Percentiles rank a stretch among this genome's conserved stretches.
Conservation (phyloP, 2,329 filamentous ascomycete genomes). For the Penicillium hesseltinei region DNA sequence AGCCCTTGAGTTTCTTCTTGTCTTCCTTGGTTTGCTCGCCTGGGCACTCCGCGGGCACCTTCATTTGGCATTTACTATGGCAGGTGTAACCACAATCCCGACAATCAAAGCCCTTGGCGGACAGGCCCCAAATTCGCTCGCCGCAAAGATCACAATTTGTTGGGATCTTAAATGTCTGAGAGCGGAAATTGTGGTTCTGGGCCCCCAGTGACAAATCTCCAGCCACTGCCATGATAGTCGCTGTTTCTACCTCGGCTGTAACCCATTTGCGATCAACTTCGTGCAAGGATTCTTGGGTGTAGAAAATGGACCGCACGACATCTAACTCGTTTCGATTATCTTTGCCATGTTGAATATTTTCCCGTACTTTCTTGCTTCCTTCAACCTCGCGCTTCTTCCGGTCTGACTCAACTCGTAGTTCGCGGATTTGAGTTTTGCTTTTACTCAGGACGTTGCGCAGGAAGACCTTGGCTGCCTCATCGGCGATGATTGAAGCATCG, state of each 20-base stretch:
- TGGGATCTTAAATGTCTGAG: conserved; percentile 98
- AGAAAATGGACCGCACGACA: conserved; percentile 78
- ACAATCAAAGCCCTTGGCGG: conserved; percentile 94
- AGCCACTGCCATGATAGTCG: conserved; percentile 85
- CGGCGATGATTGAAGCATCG: conserved; percentile 78
- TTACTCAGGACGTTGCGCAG: conserved; percentile 88
- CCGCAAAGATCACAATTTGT: conserved; percentile 97
- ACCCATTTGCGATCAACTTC: conserved; percentile 78
- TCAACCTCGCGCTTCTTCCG: conserved; percentile 86
- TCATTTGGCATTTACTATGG: conserved; percentile 98
- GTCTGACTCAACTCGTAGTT: conserved; percentile 78
- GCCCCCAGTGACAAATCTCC: conserved; percentile 91
- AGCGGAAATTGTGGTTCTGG: conserved; percentile 95
- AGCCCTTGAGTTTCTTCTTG: conserved; percentile 85
- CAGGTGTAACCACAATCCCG: conserved; percentile 96
- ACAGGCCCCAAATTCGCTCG: conserved; percentile 94
- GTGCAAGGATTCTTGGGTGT: conserved; percentile 79
- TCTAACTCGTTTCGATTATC: conserved; percentile 88
- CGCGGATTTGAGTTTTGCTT: conserved; percentile 78
- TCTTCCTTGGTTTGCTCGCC: conserved; percentile 93
- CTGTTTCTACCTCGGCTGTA: conserved; percentile 88
- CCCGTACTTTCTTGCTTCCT: conserved; percentile 67
- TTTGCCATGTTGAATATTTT: conserved; percentile 74
- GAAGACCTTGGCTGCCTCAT: conserved; percentile 85
- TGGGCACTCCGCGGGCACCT: conserved; percentile 92